A percentile compares a stretch with the other conserved stretches of the same genome.
phyloP scores from a whole-genome alignment of 2,329 filamentous ascomycete species.

The Fusarium coffeatum region DNA sequence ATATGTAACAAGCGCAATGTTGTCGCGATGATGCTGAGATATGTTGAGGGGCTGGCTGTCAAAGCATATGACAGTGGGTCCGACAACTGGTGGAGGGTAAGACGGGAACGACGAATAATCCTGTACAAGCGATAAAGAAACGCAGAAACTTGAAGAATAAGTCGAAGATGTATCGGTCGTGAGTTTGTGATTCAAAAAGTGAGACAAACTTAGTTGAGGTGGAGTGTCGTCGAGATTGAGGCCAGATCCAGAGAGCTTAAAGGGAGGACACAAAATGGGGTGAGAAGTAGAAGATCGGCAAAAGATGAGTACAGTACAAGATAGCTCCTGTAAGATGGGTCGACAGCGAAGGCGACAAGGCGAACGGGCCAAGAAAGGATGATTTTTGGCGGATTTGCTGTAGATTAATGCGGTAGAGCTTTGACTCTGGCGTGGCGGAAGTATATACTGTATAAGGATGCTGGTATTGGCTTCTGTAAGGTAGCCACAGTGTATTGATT shows the following conservation, averaged over 20 bases:
- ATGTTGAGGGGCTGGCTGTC: constrained; percentile 33
- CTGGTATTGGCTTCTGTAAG: constrained; percentile 4
- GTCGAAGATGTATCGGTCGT: constrained; percentile 13
- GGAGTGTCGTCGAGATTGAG: constrained; percentile 45
- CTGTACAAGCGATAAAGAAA: constrained; percentile 25
- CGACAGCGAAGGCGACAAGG: constrained; percentile 26
- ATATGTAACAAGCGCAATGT: constrained; percentile 22
- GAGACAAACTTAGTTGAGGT: constrained; percentile 29
- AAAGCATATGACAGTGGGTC: constrained; percentile 39
- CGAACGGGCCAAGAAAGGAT: constrained; percentile 25
- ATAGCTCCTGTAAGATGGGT: constrained; percentile 32
- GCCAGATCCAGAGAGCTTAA: constrained; percentile 32
- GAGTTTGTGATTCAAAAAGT: constrained; percentile 17
- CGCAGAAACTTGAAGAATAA: neutral
- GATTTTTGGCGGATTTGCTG: constrained; percentile 32
- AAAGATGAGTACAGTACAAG: constrained; percentile 21
- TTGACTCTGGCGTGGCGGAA: constrained; percentile 34
- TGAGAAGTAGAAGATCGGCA: constrained; percentile 23
- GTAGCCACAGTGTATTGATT: constrained; percentile 22
- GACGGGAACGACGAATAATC: constrained; percentile 15
- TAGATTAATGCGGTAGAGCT: constrained; percentile 40
- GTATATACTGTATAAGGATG: constrained; percentile 1
- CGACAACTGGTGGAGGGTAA: constrained; percentile 13
- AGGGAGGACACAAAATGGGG: constrained; percentile 11
- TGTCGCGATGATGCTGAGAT: constrained; percentile 35